Conservation (phyloP, 352 stramenopile genomes). For the Phytophthora agathidicida region DNA sequence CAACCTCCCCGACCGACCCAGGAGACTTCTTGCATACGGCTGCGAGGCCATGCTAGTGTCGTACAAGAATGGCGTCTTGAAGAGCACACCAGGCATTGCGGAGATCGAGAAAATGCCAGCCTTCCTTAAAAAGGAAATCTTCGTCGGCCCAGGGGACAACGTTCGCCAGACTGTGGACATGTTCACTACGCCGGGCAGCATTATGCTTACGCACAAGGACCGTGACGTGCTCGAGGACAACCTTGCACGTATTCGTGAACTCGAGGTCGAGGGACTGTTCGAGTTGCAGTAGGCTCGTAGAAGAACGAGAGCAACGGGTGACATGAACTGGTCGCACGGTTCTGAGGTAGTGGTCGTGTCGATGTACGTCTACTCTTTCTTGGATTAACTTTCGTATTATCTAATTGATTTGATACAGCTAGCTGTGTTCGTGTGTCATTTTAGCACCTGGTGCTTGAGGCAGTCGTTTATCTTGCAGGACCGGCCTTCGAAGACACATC, state of each 20-base stretch:
- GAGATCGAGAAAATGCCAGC: slow-evolving; percentile 92
- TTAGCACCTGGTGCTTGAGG: slow-evolving; percentile 65
- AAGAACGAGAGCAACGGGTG: slow-evolving; percentile 18
- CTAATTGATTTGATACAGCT: slow-evolving; percentile 38
- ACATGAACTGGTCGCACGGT: not conserved
- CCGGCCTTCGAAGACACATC: slow-evolving; percentile 59
- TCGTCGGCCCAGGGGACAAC: slow-evolving; percentile 79
- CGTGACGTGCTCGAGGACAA: slow-evolving; percentile 84
- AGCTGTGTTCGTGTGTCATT: slow-evolving; percentile 27
- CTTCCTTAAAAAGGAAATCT: slow-evolving; percentile 93
- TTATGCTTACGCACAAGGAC: slow-evolving; percentile 94
- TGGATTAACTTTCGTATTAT: slow-evolving; percentile 36
- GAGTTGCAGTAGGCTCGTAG: slow-evolving; percentile 61
- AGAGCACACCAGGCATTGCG: slow-evolving; percentile 88
- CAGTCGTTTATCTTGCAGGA: slow-evolving; percentile 72
- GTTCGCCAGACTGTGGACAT: slow-evolving; percentile 95
- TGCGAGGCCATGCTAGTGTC: slow-evolving; percentile 95
- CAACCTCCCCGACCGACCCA: slow-evolving; percentile 70
- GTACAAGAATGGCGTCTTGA: slow-evolving; percentile 92
- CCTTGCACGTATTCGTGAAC: slow-evolving; percentile 90
- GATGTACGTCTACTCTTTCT: slow-evolving; percentile 15
- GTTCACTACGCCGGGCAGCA: slow-evolving; percentile 94
- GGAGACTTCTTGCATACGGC: slow-evolving; percentile 81
- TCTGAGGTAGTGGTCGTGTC: slow-evolving; percentile 4
- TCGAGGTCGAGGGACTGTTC: slow-evolving; percentile 79